A percentile compares a stretch with the other conserved stretches of the same genome.
Evolutionary conservation across 2,329 filamentous ascomycete species (phyloP).

Genomic region (Ophiostoma piceae): DNA sequence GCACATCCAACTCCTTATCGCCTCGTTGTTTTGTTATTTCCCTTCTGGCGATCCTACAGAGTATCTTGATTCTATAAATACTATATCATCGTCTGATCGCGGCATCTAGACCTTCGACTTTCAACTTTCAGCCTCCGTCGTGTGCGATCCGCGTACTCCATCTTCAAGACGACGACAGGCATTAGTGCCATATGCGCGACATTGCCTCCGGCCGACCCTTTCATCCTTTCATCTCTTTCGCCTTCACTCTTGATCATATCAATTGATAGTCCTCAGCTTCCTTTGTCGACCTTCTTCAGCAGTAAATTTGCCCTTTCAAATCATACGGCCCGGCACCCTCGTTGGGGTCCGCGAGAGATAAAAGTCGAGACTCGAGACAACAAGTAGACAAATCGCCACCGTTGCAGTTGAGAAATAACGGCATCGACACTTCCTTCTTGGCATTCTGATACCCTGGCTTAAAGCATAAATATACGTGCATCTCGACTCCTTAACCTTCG

Average conservation of each 20-base stretch:
- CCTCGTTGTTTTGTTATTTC: background rate
- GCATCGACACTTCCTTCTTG: background rate
- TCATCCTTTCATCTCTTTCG: background rate
- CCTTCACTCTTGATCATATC: background rate
- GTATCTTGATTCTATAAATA: background rate
- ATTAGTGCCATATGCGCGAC: background rate
- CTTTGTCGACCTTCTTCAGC: background rate
- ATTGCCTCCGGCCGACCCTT: background rate
- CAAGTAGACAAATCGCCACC: slow-evolving; percentile 1
- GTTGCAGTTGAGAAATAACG: background rate
- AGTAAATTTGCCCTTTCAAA: background rate
- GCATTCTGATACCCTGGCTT: background rate
- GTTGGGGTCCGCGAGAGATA: background rate
- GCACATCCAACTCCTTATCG: background rate
- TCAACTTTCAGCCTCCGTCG: background rate
- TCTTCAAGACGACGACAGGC: background rate
- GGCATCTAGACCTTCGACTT: background rate
- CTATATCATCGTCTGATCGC: background rate
- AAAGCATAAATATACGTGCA: background rate
- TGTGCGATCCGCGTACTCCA: background rate
- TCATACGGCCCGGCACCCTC: background rate
- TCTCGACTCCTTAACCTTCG: background rate
- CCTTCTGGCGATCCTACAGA: no score
- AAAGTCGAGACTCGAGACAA: background rate
- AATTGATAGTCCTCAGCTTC: background rate